Conservation (phyloP, 2,329 filamentous ascomycete species). For the Sporothrix euskadiensis region DNA sequence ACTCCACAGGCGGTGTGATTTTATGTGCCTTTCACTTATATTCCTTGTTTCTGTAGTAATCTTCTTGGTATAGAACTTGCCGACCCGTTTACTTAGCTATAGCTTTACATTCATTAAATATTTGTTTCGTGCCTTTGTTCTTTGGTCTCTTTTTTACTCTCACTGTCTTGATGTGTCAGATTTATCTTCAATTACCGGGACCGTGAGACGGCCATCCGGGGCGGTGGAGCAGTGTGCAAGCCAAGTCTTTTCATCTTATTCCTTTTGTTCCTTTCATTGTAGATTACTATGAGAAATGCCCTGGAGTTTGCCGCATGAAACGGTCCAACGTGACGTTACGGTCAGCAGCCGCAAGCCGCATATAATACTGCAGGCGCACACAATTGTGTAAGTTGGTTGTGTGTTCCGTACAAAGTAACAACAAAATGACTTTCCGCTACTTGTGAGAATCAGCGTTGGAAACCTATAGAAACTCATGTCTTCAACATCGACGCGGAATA, state of each 20-base stretch:
- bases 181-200: not conserved
- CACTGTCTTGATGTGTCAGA: not conserved
- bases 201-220: not conserved
- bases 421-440: not conserved
- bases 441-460: not conserved
- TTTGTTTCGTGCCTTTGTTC: not conserved
- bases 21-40: not conserved
- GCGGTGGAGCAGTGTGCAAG: not conserved
- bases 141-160: not conserved
- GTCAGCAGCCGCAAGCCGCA: not conserved
- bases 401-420: not conserved
- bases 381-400: not conserved
- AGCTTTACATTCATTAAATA: not conserved
- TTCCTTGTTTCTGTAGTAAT: not conserved
- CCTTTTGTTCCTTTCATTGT: not conserved
- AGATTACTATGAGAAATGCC: not conserved
- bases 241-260: not conserved
- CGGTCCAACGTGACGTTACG: conserved; percentile 14
- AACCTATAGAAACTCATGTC: not conserved
- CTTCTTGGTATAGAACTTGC: not conserved
- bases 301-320: conserved; percentile 4
- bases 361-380: not conserved
- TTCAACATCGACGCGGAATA: not conserved
- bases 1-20: not conserved
- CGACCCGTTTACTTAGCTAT: not conserved